Conservation (phyloP, 306 rosid genomes). For the Castanospermum australe region DNA sequence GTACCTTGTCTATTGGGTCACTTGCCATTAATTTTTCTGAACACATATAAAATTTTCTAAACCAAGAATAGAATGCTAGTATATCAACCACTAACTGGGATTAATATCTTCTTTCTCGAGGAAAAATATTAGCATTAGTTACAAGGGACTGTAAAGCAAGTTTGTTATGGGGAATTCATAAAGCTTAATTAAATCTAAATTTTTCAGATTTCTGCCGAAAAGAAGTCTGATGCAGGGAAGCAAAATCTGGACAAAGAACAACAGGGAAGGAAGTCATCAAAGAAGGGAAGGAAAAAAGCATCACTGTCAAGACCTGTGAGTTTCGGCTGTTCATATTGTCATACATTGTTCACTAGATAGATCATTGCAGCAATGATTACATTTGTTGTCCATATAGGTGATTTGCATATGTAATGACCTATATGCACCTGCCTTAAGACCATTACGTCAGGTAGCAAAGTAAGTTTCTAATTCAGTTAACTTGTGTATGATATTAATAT, state of each 20-base stretch:
- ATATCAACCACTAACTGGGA: not conserved
- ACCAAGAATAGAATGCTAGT: constrained; percentile 2
- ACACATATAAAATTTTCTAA: not conserved
- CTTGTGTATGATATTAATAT: constrained; percentile 3
- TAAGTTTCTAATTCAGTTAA: constrained; percentile 50
- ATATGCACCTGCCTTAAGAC: constrained; percentile 91
- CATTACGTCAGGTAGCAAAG: constrained; percentile 88
- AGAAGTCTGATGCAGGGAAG: constrained; percentile 58
- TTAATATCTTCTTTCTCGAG: not conserved
- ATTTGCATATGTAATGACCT: constrained; percentile 97
- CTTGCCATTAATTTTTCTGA: not conserved
- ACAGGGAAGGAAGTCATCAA: constrained; percentile 50
- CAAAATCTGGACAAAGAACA: constrained; percentile 59
- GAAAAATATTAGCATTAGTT: constrained; percentile 5
- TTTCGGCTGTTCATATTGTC: constrained; percentile 36
- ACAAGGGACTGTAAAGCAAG: not conserved
- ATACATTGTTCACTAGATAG: constrained; percentile 9
- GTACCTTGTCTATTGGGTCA: not conserved
- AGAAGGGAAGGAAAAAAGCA: constrained; percentile 60
- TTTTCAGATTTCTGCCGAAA: constrained; percentile 67
- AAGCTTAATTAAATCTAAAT: constrained; percentile 15
- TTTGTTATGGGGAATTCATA: constrained; percentile 14
- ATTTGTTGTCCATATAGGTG: constrained; percentile 55
- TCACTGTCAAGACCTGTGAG: constrained; percentile 87
- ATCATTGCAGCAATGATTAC: constrained; percentile 16